Base-by-base conservation (phyloP, 768 basidiomycete species). In the Clavaria fumosa region DNA sequence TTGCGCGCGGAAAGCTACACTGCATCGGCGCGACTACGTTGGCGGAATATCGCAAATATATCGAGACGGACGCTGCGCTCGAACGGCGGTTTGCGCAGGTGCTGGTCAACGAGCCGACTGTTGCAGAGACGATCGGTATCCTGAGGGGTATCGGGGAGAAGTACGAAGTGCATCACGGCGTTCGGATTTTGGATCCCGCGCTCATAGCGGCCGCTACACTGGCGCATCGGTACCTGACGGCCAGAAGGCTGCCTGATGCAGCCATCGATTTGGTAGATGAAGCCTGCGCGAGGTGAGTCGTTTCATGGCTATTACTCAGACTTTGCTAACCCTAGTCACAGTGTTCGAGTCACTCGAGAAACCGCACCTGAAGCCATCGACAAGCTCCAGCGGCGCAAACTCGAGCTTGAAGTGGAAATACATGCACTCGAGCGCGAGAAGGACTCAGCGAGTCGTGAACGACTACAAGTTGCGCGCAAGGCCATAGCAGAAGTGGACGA, bases 21-120 rank as follows among this genome's bases (percentile, higher is more conserved):
- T 70, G 69, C 58, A 86, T 93, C 40, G 88, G 90, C 39, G 90
- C 91, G 2, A 96, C 91, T 0, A 96, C 91, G 0, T 69, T 95
- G 2, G 72, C 78, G 24, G 90, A 96, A 54, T 96, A 95, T 55
- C 64, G 84, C 41, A 83, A 91, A 54, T 83, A 86, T 55, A 89
- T 95, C 51, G 89, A 95, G 59, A 84, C 79, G 33, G 90, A 93
- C 49, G 77, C 83, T 22, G 89, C 89, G 4, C 66, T 93, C 37
- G 89, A 91, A 50, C 73, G 90, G 44, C 70, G 90, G 46, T 91
- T 93, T 55, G 86, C 90, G 2, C 89, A 95, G 54, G 89, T 97
- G 28, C 52, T 91, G 19, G 75, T 97, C 42, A 89, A 89, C 47
- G 93, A 97, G 52, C 93, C 93, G 0, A 61, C 64, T 7, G 91